Base-by-base conservation (phyloP, 2,329 filamentous ascomycete species). In the Hymenoscyphus fructigenus region DNA sequence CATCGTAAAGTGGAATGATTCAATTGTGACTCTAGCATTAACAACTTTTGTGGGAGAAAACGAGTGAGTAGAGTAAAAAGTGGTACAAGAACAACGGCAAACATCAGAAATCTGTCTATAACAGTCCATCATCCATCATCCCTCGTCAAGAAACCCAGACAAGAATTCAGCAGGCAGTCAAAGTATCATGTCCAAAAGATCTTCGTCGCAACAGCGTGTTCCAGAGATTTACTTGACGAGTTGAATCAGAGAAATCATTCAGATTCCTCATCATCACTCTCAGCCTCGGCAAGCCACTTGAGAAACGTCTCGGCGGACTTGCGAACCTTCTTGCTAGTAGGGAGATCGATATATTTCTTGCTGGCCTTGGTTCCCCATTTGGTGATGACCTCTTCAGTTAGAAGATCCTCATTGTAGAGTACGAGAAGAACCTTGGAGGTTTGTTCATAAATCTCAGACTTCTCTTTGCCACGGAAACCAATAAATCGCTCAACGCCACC, bases 271-370 rank as follows among this genome's bases (percentile, higher is more conserved):
- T 90, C 88, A 61, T 89, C 87, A 69, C 84, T 87, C 78, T 93
- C 91, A 62, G 93, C 93, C 79, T 91, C 92, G 72, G 92, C 87
- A 65, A 98, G 92, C 94, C 93, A 98, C 73, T 88, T 91, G 75
- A 97, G 85, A 86, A 99, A 99, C 69, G 91, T 89, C 83, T 96
- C 91, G 62, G 95, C 93, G 70, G 92, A 91, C 84, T 96, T 94
- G 82, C 93, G 92, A 68, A 98, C 93, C 85, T 96, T 96, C 85
- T 93, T 94, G 81, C 92, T 96, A 67, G 88, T 93, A 66, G 89
- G 77, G 67, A 96, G 80, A 77, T 98, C 94, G 72, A 96, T 91
- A 78, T 98, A 98, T 83, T 97, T 97, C 89, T 96, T 97, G 87
- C 92, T 97, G 66, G 94, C 93, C 85, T 95, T 97, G 76, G 86